phyloP scores from a whole-genome alignment of 331 rosid species.

The Pyrus hybrid region DNA sequence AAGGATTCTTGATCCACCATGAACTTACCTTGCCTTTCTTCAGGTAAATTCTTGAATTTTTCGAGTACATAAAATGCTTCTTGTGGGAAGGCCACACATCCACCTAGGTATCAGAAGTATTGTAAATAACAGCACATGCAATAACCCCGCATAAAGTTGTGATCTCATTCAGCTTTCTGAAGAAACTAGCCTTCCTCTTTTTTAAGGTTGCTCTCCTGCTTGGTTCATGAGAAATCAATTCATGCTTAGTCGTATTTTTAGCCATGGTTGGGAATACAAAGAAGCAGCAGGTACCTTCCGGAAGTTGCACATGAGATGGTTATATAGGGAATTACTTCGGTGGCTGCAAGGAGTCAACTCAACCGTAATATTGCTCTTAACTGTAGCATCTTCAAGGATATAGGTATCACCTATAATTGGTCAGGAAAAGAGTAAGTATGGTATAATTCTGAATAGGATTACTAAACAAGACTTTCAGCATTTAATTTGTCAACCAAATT shows the following conservation, averaged over 20 bases:
- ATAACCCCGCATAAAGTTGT: slow-evolving; percentile 6
- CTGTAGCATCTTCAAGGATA: neutral
- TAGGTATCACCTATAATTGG: neutral
- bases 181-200: neutral
- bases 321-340: neutral
- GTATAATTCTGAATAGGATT: neutral
- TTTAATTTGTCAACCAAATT: neutral
- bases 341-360: neutral
- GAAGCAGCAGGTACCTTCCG: neutral
- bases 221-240: slow-evolving; percentile 1
- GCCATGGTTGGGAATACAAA: neutral
- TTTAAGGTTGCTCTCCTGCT: neutral
- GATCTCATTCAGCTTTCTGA: slow-evolving; percentile 5
- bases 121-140: slow-evolving; percentile 1
- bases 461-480: neutral
- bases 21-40: neutral
- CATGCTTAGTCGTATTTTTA: slow-evolving; percentile 1
- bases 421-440: neutral
- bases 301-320: neutral
- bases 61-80: neutral
- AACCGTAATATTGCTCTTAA: neutral
- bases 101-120: neutral
- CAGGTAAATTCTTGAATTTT: neutral
- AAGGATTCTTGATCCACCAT: slow-evolving; percentile 6
- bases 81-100: slow-evolving; percentile 9